These are phyloP conservation scores for Bipolaris sorokiniana DNA, from an alignment of 2,329 filamentous ascomycete genomes.

Conservation along the genomic window DNA sequence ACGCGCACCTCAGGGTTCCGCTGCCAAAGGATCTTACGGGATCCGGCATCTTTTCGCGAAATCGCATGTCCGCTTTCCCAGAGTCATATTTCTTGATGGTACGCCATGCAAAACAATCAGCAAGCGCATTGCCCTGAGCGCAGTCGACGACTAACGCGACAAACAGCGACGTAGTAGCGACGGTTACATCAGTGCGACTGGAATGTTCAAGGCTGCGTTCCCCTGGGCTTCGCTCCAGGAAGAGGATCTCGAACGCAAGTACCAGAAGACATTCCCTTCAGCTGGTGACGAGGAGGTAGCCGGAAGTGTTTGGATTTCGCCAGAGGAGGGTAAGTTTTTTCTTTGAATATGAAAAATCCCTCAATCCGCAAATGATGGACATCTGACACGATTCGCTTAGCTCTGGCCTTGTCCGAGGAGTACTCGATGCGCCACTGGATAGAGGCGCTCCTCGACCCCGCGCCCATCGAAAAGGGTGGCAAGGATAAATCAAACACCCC, in stretches of 20 bases:
- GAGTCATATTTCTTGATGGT: constrained; percentile 96
- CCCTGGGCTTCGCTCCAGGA: constrained; percentile 75
- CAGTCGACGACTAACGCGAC: constrained; percentile 36
- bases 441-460: constrained; percentile 86
- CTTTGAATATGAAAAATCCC: background rate
- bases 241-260: constrained; percentile 77
- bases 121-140: constrained; percentile 7
- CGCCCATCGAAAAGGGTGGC: constrained; percentile 72
- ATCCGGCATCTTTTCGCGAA: constrained; percentile 86
- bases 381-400: constrained; percentile 56
- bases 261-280: constrained; percentile 80
- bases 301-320: constrained; percentile 95
- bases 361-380: background rate
- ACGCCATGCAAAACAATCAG: constrained; percentile 41
- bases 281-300: constrained; percentile 92
- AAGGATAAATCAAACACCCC: constrained; percentile 71
- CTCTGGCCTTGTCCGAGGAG: constrained; percentile 81
- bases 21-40: constrained; percentile 85
- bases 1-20: constrained; percentile 91
- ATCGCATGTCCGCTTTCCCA: constrained; percentile 67
- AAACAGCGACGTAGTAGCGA: constrained; percentile 77
- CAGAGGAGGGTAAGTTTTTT: constrained; percentile 64
- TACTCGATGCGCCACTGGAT: constrained; percentile 90
- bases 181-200: constrained; percentile 82
- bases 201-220: constrained; percentile 92